Evolutionary conservation across 352 stramenopile species (phyloP), one percentile per base, ranked within the genome.

Genomic region (Pythium rhizo-oryzae): DNA sequence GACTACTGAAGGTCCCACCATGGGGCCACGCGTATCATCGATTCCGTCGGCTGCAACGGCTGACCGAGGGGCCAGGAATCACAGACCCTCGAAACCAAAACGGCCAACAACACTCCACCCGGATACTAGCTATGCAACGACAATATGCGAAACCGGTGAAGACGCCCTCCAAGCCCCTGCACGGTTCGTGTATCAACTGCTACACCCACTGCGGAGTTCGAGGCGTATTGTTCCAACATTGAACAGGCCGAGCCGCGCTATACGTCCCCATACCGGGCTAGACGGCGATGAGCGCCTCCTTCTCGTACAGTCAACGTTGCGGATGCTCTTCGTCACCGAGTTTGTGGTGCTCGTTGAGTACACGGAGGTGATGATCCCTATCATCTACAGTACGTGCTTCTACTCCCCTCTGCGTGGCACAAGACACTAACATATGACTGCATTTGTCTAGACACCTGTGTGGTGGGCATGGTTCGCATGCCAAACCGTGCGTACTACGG

Each of bases 401-500:
- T 33, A 6, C 28, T 33, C 6, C 28, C 2, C 6, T 33, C 28
- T n/a, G n/a, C 28, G 28, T 33, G 28, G 6, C 28, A 2, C 2
- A 33, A 7, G 50, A 39, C 50, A 11, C 25, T 23, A 13, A 56
- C 24, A 4, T n/a, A n/a, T 51, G 44, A 7, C 1, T 33, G 11
- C 9, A 23, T 21, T 24, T 39, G 15, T 37, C 21, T 43, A 67
- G 60, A 47, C 44, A 33, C 24, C 0, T 69, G 54, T 16, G n/a
- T 54, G 21, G 19, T 53, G 12, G 62, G 30, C 8, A 69, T 69
- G 62, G 30, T 57, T 23, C 28, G 24, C 19, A 16, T 69, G n/a
- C 53, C 53, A 1, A 69, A 69, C 24, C 54, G 46, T 7, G 53
- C 33, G 5, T 63, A 28, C 35, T 69, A 69, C 55, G 24, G 28